These are phyloP conservation scores for Chrysanthemum lavandulifolium DNA, from an alignment of 129 eudicot species.

Conservation along the genomic window DNA sequence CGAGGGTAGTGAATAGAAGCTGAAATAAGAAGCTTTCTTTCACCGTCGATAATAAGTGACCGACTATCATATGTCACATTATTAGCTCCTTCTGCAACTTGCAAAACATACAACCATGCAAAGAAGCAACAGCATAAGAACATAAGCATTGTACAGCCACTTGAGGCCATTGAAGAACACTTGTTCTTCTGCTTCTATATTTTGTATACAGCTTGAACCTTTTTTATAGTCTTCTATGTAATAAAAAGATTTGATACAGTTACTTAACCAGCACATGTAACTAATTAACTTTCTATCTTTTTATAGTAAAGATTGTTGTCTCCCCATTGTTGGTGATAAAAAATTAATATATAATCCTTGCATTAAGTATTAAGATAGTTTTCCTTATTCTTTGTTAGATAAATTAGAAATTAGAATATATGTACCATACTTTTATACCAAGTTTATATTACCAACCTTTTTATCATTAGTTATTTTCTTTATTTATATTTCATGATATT, in stretches of 20 bases:
- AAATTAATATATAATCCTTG: not conserved
- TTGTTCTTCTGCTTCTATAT: slow-evolving; percentile 7
- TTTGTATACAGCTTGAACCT: slow-evolving; percentile 13
- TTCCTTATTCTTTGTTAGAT: too few species aligned
- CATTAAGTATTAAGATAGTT: too few species aligned
- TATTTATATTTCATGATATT: too few species aligned
- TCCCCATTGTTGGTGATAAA: slow-evolving; percentile 18
- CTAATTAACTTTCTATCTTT: slow-evolving; percentile 17
- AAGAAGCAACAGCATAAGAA: slow-evolving; percentile 13
- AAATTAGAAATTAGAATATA: too few species aligned
- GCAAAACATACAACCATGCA: slow-evolving; percentile 18
- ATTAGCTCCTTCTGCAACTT: slow-evolving; percentile 40
- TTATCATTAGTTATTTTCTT: too few species aligned
- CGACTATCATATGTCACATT: slow-evolving; percentile 82
- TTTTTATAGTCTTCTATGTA: slow-evolving; percentile 23
- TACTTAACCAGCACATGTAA: slow-evolving; percentile 19
- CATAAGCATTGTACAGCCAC: slow-evolving; percentile 24
- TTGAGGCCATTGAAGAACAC: slow-evolving; percentile 30
- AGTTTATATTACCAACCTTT: too few species aligned
- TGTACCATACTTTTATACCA: too few species aligned
- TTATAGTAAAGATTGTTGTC: not conserved
- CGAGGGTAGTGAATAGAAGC: slow-evolving; percentile 98
- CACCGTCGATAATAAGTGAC: slow-evolving; percentile 80
- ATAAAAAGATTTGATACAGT: slow-evolving; percentile 28
- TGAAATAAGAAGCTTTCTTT: slow-evolving; percentile 84